These are phyloP conservation scores for Ophiostoma himal-ulmi DNA, from an alignment of 2,329 filamentous ascomycete genomes.

Conservation along the genomic window DNA sequence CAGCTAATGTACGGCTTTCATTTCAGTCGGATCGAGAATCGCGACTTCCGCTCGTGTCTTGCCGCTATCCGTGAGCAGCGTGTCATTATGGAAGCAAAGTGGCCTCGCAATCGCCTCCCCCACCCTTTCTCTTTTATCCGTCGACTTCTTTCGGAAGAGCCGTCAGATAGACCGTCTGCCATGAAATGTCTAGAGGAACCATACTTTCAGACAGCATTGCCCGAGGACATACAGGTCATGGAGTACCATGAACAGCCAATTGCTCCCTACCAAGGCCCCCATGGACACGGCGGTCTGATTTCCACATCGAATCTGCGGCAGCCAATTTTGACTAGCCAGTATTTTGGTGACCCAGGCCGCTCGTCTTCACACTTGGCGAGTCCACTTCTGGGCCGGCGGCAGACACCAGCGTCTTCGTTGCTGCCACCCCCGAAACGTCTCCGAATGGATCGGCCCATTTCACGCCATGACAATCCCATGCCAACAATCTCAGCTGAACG, in stretches of 20 bases:
- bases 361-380: not conserved
- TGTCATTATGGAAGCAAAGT: not conserved
- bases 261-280: not conserved
- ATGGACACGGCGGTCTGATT: not conserved
- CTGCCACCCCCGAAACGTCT: not conserved
- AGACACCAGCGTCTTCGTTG: not conserved
- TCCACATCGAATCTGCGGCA: not conserved
- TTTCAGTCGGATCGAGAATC: constrained; percentile 1
- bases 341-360: not conserved
- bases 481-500: not conserved
- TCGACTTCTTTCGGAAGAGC: not conserved
- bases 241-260: not conserved
- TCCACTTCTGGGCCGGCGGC: not conserved
- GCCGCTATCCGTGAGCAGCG: constrained; percentile 7
- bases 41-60: constrained; percentile 1
- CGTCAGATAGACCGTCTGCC: not conserved
- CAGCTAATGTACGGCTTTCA: constrained; percentile 12
- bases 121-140: not conserved
- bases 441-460: not conserved
- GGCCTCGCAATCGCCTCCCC: not conserved
- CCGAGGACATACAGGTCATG: not conserved
- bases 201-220: not conserved
- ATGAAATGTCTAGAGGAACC: not conserved
- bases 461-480: not conserved
- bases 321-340: not conserved